Percentiles rank a stretch among this genome's conserved stretches.
Evolutionary conservation across 2,329 filamentous ascomycete species (phyloP).

Genomic region (Fusarium guadeloupense): DNA sequence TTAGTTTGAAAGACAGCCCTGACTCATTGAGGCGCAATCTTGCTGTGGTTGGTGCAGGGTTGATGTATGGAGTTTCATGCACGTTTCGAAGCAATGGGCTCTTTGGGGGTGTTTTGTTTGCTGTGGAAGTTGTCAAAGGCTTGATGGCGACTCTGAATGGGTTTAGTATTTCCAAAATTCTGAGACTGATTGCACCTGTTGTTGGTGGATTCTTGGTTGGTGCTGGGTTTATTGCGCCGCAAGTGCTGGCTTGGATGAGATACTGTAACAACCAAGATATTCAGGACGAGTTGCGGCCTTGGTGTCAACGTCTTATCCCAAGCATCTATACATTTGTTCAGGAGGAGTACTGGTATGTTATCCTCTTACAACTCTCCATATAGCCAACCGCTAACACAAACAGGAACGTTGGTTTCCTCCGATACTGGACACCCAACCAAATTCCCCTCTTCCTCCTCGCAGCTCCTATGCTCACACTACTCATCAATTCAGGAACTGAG

Average conservation of each 20-base stretch:
- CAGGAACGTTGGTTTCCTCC: constrained; percentile 88
- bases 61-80: constrained; percentile 76
- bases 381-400: constrained; percentile 26
- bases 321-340: constrained; percentile 95
- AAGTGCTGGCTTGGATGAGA: constrained; percentile 75
- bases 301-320: constrained; percentile 79
- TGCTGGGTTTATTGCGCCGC: constrained; percentile 74
- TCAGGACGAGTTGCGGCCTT: constrained; percentile 62
- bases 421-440: constrained; percentile 90
- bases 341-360: constrained; percentile 82
- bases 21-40: constrained; percentile 52
- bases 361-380: constrained; percentile 3
- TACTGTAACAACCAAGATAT: constrained; percentile 64
- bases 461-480: constrained; percentile 75
- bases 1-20: constrained; percentile 48
- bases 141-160: constrained; percentile 39
- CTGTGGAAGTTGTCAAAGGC: constrained; percentile 64
- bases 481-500: constrained; percentile 65
- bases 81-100: constrained; percentile 87
- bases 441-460: constrained; percentile 88
- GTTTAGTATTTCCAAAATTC: constrained; percentile 51
- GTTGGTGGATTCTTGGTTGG: constrained; percentile 74
- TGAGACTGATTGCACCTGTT: constrained; percentile 66
- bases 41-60: constrained; percentile 69
- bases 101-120: constrained; percentile 80